Evolutionary conservation across 306 rosid species (phyloP), one percentile per base, ranked within the genome.

Genomic region (Malus asiatica): DNA sequence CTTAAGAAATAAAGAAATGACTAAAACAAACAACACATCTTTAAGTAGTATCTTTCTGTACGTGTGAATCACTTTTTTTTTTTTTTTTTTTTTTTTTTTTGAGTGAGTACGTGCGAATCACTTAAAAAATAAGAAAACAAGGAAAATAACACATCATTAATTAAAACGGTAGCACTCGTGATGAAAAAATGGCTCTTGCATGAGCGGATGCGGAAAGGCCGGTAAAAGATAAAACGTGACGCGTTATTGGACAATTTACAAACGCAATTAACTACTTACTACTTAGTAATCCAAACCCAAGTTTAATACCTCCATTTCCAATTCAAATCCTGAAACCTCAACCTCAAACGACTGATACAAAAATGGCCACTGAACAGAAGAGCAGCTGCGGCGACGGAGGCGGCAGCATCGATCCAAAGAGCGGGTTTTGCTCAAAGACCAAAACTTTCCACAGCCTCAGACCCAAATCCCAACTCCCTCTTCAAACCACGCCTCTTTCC

Each of bases 361-460:
- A 42, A 44, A 60, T 73, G 77, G 69, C 45, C 12, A 22, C 30
- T 45, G 2, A 66, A 25, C 46, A 35, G 25, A 35, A 12, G 11
- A n/a, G 12, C 22, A 63, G 20, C 27, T 12, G 19, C 32, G 5
- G 16, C 11, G 0, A 11, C 20, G 8, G 67, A 4, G 4, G 13
- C 42, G 15, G 20, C 15, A 23, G 61, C 53, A 55, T 77, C 11
- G 75, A 81, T 44, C 77, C 78, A 1, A 71, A 48, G 4, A 78
- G 83, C 52, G 82, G 86, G 23, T 82, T 74, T 45, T 78, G 86
- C 59, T 52, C 70, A 1, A 38, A 38, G 13, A 78, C 77, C 20
- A 72, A 52, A 0, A 78, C 29, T 11, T 78, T 57, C 80, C 77
- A 70, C 77, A 82, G 80, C 33, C 82, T 78, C 52, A 40, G 83